Base-by-base conservation (phyloP, 1,284 basidiomycete species). In the Cryptococcus sp. region DNA sequence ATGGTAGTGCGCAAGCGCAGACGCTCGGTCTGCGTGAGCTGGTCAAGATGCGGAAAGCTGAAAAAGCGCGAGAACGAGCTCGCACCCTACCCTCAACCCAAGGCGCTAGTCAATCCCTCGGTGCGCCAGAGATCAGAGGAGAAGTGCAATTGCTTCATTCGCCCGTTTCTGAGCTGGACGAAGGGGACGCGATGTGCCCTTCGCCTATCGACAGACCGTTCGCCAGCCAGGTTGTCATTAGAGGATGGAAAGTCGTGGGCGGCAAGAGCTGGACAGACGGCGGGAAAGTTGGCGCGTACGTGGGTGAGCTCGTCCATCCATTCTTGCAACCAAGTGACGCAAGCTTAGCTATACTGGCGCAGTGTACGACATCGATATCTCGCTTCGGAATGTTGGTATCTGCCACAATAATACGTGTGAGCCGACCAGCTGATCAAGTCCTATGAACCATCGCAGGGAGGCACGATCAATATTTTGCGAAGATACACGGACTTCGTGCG, bases 311-410 rank as follows among this genome's bases (percentile, higher is more conserved):
- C 11, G 16, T 27, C 11, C 8, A 22, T 23, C 8, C 30, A 35
- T 35, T 10, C 30, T 8, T 10, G 10, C 5, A 13, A 13, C 10
- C 4, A 35, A 2, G 30, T 10, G 8, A 35, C 13, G 30, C 30
- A n/a, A 16, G 19, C 25, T 42, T 13, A 40, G 7, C 25, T n/a
- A 16, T 35, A 3, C 16, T 49, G 19, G 49, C 50, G 55, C 56
- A 76, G 75, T 77, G 4, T 77, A 75, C 54, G 72, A 77, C n/a
- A 73, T 77, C n/a, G 66, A 69, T 27, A 72, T 77, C 23, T 25
- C 54, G 1, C 50, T 72, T 16, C 62, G 65, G 8, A 50, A 61
- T 43, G 69, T 73, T 35, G 51, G 63, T 57, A 17, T 15, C 4
- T 22, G 8, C n/a, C 27, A 16, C 19, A 27, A 19, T 20, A 4